Evolutionary conservation across 2,329 filamentous ascomycete genomes (phyloP).

Genomic region (Kalmusia sp.): DNA sequence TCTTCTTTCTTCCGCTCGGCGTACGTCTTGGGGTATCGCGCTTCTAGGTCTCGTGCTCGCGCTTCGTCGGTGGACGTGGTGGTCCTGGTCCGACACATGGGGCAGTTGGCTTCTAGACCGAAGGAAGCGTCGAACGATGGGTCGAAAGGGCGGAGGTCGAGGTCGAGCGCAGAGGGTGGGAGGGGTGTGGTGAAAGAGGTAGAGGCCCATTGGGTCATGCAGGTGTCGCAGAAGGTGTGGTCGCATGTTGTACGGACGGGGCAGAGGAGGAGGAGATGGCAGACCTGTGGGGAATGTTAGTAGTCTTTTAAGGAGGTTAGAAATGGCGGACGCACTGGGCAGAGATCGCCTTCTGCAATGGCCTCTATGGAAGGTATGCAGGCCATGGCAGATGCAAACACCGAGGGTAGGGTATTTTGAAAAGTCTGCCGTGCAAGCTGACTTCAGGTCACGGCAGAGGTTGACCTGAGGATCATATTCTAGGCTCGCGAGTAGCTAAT

Average conservation of each 20-base stretch:
- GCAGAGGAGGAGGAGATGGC: slow-evolving; percentile 51
- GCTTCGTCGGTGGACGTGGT: slow-evolving; percentile 38
- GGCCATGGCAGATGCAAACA: too few species aligned
- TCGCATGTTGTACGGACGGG: slow-evolving; percentile 53
- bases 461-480: too few species aligned
- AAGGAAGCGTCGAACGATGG: slow-evolving; percentile 35
- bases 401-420: too few species aligned
- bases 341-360: slow-evolving; percentile 52
- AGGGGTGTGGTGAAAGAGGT: slow-evolving; percentile 45
- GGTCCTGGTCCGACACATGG: slow-evolving; percentile 54
- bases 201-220: slow-evolving; percentile 57
- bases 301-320: neutral
- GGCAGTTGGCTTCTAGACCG: slow-evolving; percentile 51
- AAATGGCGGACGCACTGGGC: slow-evolving; percentile 35
- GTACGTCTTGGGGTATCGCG: slow-evolving; percentile 47
- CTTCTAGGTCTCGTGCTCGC: slow-evolving; percentile 34
- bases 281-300: slow-evolving; percentile 37
- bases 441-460: too few species aligned
- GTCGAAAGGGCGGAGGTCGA: slow-evolving; percentile 50
- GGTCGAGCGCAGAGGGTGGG: slow-evolving; percentile 46
- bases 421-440: too few species aligned
- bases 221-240: slow-evolving; percentile 53
- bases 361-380: too few species aligned
- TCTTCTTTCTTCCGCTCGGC: slow-evolving; percentile 46
- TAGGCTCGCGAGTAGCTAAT: too few species aligned